Evolutionary conservation across 192 early-diverging fungal species (phyloP).

Genomic region (Coemansia sp.): DNA sequence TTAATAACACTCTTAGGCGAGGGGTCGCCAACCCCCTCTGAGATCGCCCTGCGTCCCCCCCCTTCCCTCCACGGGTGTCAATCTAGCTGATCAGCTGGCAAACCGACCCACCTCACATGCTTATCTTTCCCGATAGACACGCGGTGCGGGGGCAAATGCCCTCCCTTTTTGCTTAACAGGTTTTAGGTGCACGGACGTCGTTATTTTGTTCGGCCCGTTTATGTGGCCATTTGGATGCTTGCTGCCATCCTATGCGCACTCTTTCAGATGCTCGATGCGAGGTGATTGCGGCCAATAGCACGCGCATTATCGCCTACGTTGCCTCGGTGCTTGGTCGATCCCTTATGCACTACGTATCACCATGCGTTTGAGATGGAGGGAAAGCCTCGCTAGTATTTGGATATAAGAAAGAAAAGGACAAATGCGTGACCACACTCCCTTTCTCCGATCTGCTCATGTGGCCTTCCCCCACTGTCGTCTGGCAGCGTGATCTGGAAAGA

Average conservation of each 20-base stretch:
- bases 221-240: not conserved
- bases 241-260: not conserved
- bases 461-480: not conserved
- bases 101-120: slow-evolving; percentile 5
- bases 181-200: not conserved
- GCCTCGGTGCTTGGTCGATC: slow-evolving; percentile 6
- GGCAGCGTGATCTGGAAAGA: not conserved
- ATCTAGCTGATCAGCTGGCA: not conserved
- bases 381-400: not conserved
- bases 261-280: not conserved
- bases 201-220: slow-evolving; percentile 13
- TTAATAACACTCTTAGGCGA: not conserved
- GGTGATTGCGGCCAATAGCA: slow-evolving; percentile 2
- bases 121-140: slow-evolving; percentile 1
- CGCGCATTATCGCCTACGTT: slow-evolving; percentile 2
- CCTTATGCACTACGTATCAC: slow-evolving; percentile 3
- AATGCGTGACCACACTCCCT: not conserved
- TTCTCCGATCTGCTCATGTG: not conserved
- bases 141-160: not conserved
- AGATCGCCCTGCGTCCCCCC: not conserved
- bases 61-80: not conserved
- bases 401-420: not conserved
- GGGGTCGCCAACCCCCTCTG: not conserved
- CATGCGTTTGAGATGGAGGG: not conserved
- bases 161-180: not conserved